Base-by-base conservation (phyloP, 2,329 filamentous ascomycete genomes). In the Claviceps maximensis region DNA sequence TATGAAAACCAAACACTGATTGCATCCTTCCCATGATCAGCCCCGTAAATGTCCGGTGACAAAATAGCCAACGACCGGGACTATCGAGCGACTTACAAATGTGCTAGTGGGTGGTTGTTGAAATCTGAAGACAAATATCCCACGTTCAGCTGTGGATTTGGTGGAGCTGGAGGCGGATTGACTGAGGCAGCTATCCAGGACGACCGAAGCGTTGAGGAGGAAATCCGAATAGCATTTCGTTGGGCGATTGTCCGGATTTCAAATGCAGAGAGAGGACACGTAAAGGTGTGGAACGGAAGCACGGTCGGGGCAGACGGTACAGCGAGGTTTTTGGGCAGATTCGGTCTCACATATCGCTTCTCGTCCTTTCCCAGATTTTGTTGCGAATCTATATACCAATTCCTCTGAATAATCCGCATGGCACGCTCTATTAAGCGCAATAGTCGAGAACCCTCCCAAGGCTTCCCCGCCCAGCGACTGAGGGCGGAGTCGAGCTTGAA, bases 51-150 rank as follows among this genome's bases (percentile, higher is more conserved):
- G n/a, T 12, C 25, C 27, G 10, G n/a, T 19, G 9, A 33, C 13
- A 27, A 44, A 42, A 9, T 15, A 31, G 13, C 19, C 29, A 36
- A 25, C 7, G 31, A 9, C 7, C 17, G 8, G 17, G 10, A 27
- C 36, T 10, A 10, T n/a, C 12, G 27, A 41, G 31, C 29, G 29
- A 62, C 77, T 71, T 71, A 81, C 76, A 98, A 69, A 70, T 98
- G 93, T 25, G 93, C 93, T 36, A 98, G 73, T 4, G 93, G 93
- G 65, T 98, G 93, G 61, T 98, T 98, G 65, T 98, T 98, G 70
- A 98, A 98, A 69, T 98, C 93, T 0, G 93, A 97, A 3, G 93
- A 97, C 40, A 98, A 83, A 66, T 98, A 98, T 47, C 93, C 93
- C 55, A 98, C 82, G 59, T 89, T 91, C n/a, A 98, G 75, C 58